Evolutionary conservation across 352 stramenopile species (phyloP), one percentile per base, ranked within the genome.

Genomic region (Pythium guiyangense): DNA sequence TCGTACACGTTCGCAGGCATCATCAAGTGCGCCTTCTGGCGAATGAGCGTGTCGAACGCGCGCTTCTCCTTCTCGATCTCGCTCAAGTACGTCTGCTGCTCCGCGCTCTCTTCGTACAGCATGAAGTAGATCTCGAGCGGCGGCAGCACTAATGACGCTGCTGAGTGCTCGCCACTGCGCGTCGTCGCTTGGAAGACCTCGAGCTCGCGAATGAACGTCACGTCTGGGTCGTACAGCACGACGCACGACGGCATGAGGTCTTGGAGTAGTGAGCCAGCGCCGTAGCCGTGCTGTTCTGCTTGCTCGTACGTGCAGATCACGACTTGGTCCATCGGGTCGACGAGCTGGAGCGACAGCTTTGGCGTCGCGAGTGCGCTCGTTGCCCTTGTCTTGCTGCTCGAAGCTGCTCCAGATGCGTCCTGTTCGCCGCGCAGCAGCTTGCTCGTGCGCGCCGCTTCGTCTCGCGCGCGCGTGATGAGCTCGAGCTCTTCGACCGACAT

Each of bases 21-120:
- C 66, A 97, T 89, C 54, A 97, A 71, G 45, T 94, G 77, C 50
- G 79, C 86, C 71, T 99, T 98, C 66, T 98, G 88, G 60, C 98
- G 74, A 57, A 99, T 99, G 11, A 99, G 78, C 37, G 82, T 86
- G 47, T 98, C 95, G 71, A 99, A 99, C 4, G 96, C 83, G 18
- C 95, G 89, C 66, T 98, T 97, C 67, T 99, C 97, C n/a, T 80
- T 75, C 64, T 96, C 86, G 40, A 99, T 86, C 47, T 94, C 74
- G 50, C 92, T 97, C 58, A 97, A 67, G 59, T 98, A 99, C 20
- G 82, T 86, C 59, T 98, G 95, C 66, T 98, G 88, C 69, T 99
- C 97, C 4, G 94, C 92, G 69, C 90, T 98, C 52, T 98, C 87
- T 59, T 98, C 84, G 73, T 98, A 98, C 50, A 98, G 77, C 67